A percentile compares a stretch with the other conserved stretches of the same genome.
Evolutionary conservation across 176 grass and related monocot genomes (phyloP).

Genomic region (Miscanthus lutarioriparius): DNA sequence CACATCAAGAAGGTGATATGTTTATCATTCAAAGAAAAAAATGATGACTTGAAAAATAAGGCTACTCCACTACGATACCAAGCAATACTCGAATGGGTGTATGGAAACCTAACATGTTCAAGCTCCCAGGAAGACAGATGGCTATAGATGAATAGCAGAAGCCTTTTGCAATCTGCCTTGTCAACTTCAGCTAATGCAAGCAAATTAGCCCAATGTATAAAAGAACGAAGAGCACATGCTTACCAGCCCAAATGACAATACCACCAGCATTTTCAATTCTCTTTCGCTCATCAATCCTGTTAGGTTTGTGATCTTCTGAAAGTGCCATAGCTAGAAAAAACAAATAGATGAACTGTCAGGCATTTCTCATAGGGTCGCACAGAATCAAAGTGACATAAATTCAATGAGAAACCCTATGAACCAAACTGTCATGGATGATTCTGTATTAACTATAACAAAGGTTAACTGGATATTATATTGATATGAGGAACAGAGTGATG

Average conservation of each 20-base stretch:
- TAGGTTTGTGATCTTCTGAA: conserved; percentile 95
- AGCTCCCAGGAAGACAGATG: conserved; percentile 18
- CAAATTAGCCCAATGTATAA: not conserved
- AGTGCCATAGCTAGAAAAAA: conserved; percentile 80
- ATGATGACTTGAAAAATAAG: conserved; percentile 5
- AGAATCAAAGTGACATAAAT: conserved; percentile 25
- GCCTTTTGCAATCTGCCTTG: not conserved
- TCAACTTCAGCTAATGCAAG: not conserved
- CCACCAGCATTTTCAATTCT: conserved; percentile 92
- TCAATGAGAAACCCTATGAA: conserved; percentile 18
- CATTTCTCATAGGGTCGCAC: not conserved
- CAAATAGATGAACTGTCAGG: conserved; percentile 1
- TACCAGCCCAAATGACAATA: conserved; percentile 94
- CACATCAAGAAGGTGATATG: conserved; percentile 31
- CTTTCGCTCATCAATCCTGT: conserved; percentile 75
- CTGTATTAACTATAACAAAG: not conserved
- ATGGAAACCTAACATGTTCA: not conserved
- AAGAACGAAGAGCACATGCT: conserved; percentile 39
- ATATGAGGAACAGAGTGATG: not conserved
- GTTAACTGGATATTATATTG: conserved; percentile 12
- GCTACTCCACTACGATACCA: not conserved
- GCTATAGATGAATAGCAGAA: conserved; percentile 32
- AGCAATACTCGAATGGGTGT: not conserved
- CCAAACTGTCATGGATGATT: not conserved
- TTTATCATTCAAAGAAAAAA: conserved; percentile 36